Evolutionary conservation across 768 basidiomycete genomes (phyloP).

Genomic region (Boletus coccyginus): DNA sequence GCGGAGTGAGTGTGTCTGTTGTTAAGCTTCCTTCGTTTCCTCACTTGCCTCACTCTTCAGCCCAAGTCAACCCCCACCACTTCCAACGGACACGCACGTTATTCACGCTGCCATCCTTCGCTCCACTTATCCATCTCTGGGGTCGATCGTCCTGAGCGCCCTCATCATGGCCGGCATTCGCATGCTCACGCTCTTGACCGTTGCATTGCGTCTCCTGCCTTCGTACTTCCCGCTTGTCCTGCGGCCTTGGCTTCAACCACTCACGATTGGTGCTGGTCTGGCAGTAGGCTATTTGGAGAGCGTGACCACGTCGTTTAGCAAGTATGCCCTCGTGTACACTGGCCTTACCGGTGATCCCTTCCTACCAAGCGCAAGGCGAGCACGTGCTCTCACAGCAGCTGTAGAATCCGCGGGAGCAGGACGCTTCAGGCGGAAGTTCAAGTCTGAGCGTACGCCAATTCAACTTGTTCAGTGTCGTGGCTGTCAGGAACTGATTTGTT

Average conservation of each 20-base stretch:
- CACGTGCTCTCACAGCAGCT: slow-evolving; percentile 55
- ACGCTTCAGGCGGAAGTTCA: slow-evolving; percentile 46
- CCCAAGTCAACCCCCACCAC: slow-evolving; percentile 33
- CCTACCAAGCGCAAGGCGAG: slow-evolving; percentile 51
- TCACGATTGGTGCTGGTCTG: slow-evolving; percentile 35
- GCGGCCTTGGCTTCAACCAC: slow-evolving; percentile 41
- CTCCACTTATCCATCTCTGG: slow-evolving; percentile 77
- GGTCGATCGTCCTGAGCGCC: slow-evolving; percentile 73
- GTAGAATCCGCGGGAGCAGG: slow-evolving; percentile 46
- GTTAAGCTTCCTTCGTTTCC: not conserved
- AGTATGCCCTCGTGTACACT: slow-evolving; percentile 67
- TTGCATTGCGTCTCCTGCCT: slow-evolving; percentile 56
- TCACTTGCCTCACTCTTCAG: slow-evolving; percentile 17
- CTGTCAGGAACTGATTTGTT: not conserved
- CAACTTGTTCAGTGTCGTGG: not conserved
- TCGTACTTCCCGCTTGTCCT: slow-evolving; percentile 44
- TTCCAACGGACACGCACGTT: slow-evolving; percentile 59
- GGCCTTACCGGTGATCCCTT: slow-evolving; percentile 76
- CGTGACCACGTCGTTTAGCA: slow-evolving; percentile 52
- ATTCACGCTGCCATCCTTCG: slow-evolving; percentile 78
- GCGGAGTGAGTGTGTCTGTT: slow-evolving; percentile 42
- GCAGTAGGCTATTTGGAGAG: slow-evolving; percentile 44
- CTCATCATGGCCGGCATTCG: slow-evolving; percentile 74
- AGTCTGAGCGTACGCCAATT: slow-evolving; percentile 53
- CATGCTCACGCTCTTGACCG: slow-evolving; percentile 46